phyloP scores from a whole-genome alignment of 2,329 filamentous ascomycete genomes.

The Cladosporium sp. region DNA sequence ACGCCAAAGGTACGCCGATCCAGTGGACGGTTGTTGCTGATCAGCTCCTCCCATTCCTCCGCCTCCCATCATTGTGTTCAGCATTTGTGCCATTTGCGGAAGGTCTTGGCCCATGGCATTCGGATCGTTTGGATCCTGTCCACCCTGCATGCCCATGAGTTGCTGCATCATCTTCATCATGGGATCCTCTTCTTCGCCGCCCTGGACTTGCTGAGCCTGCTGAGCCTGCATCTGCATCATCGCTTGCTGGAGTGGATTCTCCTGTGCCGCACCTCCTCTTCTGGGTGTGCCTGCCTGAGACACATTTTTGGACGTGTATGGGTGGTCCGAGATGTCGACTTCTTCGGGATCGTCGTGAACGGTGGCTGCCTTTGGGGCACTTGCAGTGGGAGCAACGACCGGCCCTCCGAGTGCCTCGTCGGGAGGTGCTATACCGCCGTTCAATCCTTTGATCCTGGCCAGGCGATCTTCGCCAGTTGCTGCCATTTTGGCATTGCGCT shows the following conservation, averaged over 20 bases:
- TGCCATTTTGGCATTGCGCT: slow-evolving; percentile 75
- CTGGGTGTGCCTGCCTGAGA: slow-evolving; percentile 24
- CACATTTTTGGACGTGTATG: slow-evolving; percentile 26
- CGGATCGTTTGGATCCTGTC: slow-evolving; percentile 28
- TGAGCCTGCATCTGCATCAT: slow-evolving; percentile 35
- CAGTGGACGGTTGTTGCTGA: slow-evolving; percentile 41
- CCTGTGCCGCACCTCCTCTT: slow-evolving; percentile 16
- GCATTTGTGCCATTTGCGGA: slow-evolving; percentile 46
- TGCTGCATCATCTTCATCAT: slow-evolving; percentile 76
- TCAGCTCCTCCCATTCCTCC: slow-evolving; percentile 26
- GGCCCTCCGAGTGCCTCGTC: slow-evolving; percentile 35
- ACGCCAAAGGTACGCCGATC: slow-evolving; percentile 63
- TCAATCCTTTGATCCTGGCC: slow-evolving; percentile 72
- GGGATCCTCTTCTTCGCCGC: slow-evolving; percentile 54
- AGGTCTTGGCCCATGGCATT: slow-evolving; percentile 42
- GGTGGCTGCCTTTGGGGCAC: slow-evolving; percentile 35
- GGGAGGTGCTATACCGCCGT: slow-evolving; percentile 45
- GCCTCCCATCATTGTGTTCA: slow-evolving; percentile 46
- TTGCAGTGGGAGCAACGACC: slow-evolving; percentile 28
- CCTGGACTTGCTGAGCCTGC: slow-evolving; percentile 20
- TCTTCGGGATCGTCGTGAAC: slow-evolving; percentile 66
- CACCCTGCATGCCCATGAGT: slow-evolving; percentile 58
- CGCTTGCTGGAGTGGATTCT: slow-evolving; percentile 32
- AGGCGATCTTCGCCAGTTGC: slow-evolving; percentile 69
- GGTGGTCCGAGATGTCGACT: slow-evolving; percentile 71